Percentiles rank a stretch among this genome's conserved stretches.
Conservation (phyloP, 352 stramenopile genomes). For the Phytophthora ramorum region DNA sequence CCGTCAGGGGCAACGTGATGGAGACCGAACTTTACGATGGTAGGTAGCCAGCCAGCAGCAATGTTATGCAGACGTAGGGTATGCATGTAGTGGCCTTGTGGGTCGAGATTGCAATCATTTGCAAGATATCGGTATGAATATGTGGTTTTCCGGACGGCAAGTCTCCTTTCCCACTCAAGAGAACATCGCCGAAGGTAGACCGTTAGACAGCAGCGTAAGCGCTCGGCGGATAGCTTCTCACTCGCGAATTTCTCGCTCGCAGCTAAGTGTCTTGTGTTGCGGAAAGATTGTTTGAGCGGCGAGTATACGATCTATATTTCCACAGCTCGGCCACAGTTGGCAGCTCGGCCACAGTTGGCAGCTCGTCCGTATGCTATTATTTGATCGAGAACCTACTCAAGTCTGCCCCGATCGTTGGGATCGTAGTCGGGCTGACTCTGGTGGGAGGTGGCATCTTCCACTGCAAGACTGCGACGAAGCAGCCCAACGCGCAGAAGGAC, state of each 20-base stretch:
- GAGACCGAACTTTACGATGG: too few species aligned
- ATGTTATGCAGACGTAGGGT: too few species aligned
- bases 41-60: too few species aligned
- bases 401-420: conserved; percentile 53
- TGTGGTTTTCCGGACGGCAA: neutral
- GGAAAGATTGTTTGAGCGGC: too few species aligned
- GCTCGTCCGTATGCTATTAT: conserved; percentile 49
- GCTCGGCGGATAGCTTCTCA: neutral
- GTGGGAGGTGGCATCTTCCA: conserved; percentile 47
- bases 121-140: conserved; percentile 1
- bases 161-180: conserved; percentile 4
- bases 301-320: too few species aligned
- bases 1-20: too few species aligned
- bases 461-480: conserved; percentile 39
- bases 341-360: conserved; percentile 43
- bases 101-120: too few species aligned
- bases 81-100: too few species aligned
- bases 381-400: conserved; percentile 43
- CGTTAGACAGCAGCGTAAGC: neutral
- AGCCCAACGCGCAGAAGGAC: conserved; percentile 26
- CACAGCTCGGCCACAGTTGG: too few species aligned
- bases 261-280: too few species aligned
- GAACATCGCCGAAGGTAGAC: neutral
- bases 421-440: conserved; percentile 45
- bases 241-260: conserved; percentile 10